phyloP scores from a whole-genome alignment of 805 yeast species.

The Lipomyces anomalus region DNA sequence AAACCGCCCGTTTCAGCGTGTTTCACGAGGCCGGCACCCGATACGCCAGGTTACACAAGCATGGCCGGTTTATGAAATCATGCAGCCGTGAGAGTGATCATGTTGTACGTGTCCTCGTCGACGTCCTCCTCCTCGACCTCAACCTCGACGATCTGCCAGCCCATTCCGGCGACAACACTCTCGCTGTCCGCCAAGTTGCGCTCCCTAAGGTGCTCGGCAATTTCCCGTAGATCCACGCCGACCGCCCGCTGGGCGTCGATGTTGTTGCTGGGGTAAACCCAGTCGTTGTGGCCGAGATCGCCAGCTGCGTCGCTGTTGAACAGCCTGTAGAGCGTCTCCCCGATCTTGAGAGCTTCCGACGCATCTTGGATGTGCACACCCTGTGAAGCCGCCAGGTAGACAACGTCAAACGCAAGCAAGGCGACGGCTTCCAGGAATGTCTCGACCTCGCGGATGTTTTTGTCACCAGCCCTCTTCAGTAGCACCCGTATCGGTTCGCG shows the following conservation, averaged over 20 bases:
- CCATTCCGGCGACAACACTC: conserved; percentile 6
- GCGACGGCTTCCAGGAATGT: conserved; percentile 16
- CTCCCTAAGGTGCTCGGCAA: not conserved
- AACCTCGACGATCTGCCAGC: conserved; percentile 19
- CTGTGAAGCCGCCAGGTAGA: conserved; percentile 7
- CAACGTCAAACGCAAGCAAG: conserved; percentile 15
- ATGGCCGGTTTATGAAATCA: no score
- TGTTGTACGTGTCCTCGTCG: conserved; percentile 4
- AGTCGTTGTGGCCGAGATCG: conserved; percentile 9
- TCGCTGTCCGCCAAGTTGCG: not conserved
- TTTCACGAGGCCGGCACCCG: no score
- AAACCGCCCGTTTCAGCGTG: no score
- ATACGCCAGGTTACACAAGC: no score
- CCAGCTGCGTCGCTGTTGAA: conserved; percentile 1
- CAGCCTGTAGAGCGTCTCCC: not conserved
- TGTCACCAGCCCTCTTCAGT: conserved; percentile 6
- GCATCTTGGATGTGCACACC: not conserved
- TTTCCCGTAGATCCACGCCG: not conserved
- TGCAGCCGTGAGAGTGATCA: not conserved
- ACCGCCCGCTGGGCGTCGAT: conserved; percentile 2
- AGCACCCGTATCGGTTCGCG: conserved; percentile 5
- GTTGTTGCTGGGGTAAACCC: conserved; percentile 6
- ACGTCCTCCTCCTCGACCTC: conserved; percentile 6
- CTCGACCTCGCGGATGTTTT: conserved; percentile 11
- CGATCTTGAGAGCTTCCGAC: not conserved